phyloP scores from a whole-genome alignment of 2,329 filamentous ascomycete species.

The Zymoseptoria crescenta region DNA sequence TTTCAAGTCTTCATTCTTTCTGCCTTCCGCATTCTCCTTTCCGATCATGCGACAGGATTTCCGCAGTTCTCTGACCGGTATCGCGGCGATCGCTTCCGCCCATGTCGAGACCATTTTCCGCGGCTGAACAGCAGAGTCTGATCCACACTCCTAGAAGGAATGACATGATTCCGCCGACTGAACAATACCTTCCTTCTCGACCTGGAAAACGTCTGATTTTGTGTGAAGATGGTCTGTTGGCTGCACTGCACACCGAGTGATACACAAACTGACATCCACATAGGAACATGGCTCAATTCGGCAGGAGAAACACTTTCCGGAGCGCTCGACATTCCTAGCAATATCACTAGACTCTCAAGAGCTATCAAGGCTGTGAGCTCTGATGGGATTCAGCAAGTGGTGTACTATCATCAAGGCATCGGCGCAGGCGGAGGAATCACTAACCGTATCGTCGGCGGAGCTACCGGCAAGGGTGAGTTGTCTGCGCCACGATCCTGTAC shows the following conservation, averaged over 20 bases:
- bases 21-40: neutral
- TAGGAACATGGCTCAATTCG: conserved; percentile 43
- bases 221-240: conserved; percentile 21
- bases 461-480: neutral
- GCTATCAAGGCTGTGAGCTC: conserved; percentile 42
- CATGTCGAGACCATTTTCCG: conserved; percentile 11
- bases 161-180: neutral
- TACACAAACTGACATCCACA: neutral
- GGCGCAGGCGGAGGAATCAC: conserved; percentile 38
- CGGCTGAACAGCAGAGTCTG: conserved; percentile 7
- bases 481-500: neutral
- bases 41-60: neutral
- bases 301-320: conserved; percentile 40
- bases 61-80: neutral
- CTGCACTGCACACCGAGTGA: neutral
- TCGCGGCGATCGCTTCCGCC: conserved; percentile 1
- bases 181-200: neutral
- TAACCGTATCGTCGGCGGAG: conserved; percentile 29
- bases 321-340: conserved; percentile 39
- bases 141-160: neutral
- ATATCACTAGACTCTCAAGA: conserved; percentile 43
- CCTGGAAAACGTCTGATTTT: conserved; percentile 20
- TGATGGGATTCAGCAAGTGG: conserved; percentile 44
- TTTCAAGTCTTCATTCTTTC: neutral
- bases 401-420: conserved; percentile 45